These are phyloP conservation scores for Rhynchosporium graminicola DNA, from an alignment of 2,329 filamentous ascomycete species.

Conservation along the genomic window DNA sequence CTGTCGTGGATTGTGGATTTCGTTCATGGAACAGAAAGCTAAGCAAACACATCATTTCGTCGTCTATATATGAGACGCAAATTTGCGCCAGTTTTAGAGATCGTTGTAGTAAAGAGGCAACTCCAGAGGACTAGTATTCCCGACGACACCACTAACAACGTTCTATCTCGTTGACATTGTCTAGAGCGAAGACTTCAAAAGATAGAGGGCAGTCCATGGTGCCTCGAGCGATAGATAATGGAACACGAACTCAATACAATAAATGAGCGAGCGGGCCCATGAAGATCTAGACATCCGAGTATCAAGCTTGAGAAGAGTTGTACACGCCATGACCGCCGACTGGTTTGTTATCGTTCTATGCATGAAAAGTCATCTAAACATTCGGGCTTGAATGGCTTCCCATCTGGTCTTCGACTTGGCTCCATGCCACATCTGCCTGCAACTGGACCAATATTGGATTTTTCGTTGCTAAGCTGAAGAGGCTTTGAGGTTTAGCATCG, in stretches of 20 bases:
- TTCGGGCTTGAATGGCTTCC: slow-evolving; percentile 5
- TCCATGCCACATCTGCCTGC: background rate
- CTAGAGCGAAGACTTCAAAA: background rate
- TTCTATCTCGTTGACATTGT: background rate
- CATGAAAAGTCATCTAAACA: slow-evolving; percentile 4
- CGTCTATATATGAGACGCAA: slow-evolving; percentile 7
- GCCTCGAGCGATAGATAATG: slow-evolving; percentile 2
- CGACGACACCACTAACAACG: background rate
- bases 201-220: background rate
- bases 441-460: background rate
- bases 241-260: background rate
- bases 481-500: background rate
- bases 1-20: background rate
- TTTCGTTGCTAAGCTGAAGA: background rate
- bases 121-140: background rate
- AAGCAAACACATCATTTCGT: background rate
- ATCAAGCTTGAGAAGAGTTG: slow-evolving; percentile 2
- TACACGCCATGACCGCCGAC: slow-evolving; percentile 1
- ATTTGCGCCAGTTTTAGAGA: slow-evolving; percentile 2
- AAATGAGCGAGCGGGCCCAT: background rate
- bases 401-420: slow-evolving; percentile 3
- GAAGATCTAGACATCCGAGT: background rate
- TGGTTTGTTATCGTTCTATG: background rate
- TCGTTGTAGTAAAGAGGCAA: background rate
- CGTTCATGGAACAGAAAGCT: background rate